Evolutionary conservation across 106 monocot species (phyloP).

Genomic region (Amphibolis antarctica): DNA sequence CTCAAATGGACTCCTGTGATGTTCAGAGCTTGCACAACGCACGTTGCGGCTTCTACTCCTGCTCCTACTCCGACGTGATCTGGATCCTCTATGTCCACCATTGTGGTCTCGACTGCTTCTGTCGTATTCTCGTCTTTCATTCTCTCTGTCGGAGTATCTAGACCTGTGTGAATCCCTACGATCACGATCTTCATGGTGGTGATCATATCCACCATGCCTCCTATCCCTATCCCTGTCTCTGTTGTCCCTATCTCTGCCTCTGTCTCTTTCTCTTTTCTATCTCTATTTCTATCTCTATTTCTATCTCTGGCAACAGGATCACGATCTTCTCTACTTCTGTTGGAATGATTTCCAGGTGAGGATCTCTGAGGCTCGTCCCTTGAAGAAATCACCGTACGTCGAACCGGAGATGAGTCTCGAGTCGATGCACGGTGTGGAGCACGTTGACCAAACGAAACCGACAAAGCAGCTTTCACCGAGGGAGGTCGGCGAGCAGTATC

Average conservation of each 20-base stretch:
- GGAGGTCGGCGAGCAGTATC: conserved; percentile 80
- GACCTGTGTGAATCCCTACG: conserved; percentile 12
- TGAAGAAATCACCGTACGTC: conserved; percentile 35
- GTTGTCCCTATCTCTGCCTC: conserved; percentile 19
- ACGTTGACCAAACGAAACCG: conserved; percentile 90
- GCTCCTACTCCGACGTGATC: conserved; percentile 35
- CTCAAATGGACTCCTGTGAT: conserved; percentile 34
- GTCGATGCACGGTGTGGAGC: conserved; percentile 93
- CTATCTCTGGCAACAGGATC: conserved; percentile 30
- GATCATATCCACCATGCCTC: conserved; percentile 10
- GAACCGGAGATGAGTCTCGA: conserved; percentile 73
- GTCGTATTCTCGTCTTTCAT: conserved; percentile 22
- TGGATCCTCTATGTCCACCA: conserved; percentile 16
- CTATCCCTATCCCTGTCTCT: conserved; percentile 6
- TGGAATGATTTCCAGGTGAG: conserved; percentile 14
- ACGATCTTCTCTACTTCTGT: conserved; percentile 8
- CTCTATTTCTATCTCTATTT: conserved; percentile 18
- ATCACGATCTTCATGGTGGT: conserved; percentile 17
- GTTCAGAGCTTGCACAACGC: neutral
- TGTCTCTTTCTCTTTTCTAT: conserved; percentile 20
- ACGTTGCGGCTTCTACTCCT: conserved; percentile 34
- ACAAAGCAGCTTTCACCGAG: conserved; percentile 82
- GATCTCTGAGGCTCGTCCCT: conserved; percentile 23
- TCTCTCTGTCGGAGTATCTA: conserved; percentile 23
- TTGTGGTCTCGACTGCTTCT: conserved; percentile 17